Percentiles rank a stretch among this genome's conserved stretches.
These are phyloP conservation scores for Lablab purpureus DNA, from an alignment of 306 rosid genomes.

Conservation along the genomic window DNA sequence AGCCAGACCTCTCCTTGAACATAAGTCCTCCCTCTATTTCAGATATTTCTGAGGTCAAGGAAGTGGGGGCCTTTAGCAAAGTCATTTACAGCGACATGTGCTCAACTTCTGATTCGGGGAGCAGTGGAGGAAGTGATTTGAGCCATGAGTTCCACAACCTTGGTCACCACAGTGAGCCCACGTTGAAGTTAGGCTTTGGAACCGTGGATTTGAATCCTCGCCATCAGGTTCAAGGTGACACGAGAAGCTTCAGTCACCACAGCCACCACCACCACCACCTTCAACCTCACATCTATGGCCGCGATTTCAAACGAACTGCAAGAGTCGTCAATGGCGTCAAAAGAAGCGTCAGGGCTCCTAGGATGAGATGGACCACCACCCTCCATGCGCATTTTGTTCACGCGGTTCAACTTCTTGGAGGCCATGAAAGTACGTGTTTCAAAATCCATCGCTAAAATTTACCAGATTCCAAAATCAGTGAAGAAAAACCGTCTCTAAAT, in stretches of 20 bases:
- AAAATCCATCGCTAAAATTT: neutral
- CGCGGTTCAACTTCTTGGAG: slow-evolving; percentile 98
- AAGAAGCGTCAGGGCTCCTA: slow-evolving; percentile 89
- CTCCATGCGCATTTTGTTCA: slow-evolving; percentile 99
- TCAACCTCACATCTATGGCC: slow-evolving; percentile 72
- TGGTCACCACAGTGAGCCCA: slow-evolving; percentile 48
- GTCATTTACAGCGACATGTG: slow-evolving; percentile 51
- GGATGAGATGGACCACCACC: slow-evolving; percentile 98
- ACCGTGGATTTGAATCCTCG: slow-evolving; percentile 44
- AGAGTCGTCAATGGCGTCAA: slow-evolving; percentile 60
- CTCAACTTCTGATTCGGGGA: slow-evolving; percentile 74
- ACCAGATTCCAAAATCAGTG: neutral
- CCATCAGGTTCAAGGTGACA: slow-evolving; percentile 40
- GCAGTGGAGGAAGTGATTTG: slow-evolving; percentile 77
- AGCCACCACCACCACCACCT: slow-evolving; percentile 41
- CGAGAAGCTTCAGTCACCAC: slow-evolving; percentile 46
- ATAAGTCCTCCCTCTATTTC: slow-evolving; percentile 70
- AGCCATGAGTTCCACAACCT: slow-evolving; percentile 63
- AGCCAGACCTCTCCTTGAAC: slow-evolving; percentile 89
- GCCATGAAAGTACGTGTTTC: slow-evolving; percentile 80
- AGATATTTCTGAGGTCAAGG: slow-evolving; percentile 45
- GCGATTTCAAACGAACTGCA: slow-evolving; percentile 69
- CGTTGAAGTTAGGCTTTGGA: slow-evolving; percentile 70
- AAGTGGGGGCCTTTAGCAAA: slow-evolving; percentile 39
- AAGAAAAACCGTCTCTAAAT: neutral